Evolutionary conservation across 768 basidiomycete species (phyloP), one percentile per base, ranked within the genome.

Genomic region (Ephemerocybe angulata): DNA sequence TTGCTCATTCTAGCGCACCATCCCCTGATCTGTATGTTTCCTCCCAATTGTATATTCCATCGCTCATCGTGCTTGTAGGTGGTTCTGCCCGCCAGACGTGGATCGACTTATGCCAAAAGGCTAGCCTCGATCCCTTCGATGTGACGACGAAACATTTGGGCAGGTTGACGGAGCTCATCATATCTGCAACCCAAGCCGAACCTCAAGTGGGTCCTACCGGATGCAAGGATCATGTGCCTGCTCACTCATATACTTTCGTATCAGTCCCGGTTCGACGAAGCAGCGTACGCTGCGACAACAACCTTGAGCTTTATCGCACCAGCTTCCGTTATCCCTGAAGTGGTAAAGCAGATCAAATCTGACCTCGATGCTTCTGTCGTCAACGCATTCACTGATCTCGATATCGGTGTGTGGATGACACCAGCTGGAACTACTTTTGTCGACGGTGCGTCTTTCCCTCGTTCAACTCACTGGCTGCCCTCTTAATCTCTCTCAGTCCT

Each of bases 281-380:
- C 94, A 4, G 84, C 85, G 40, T 89, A 88, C 63, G 76, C 78
- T 24, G 85, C 93, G 3, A 72, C 89, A 29, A 81, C 84, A 7
- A 94, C 92, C 0, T 66, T 96, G 35, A 77, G 84, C 1, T 94
- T 98, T 62, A 82, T 99, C 15, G 83, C 87, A 1, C 90, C 97
- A 0, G 72, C 76, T 0, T 61, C 71, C 0, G 81, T 88, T 10
- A 72, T 97, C 2, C 86, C 89, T 0, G 80, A 79, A 22, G 66
- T 95, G n/a, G 67, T 93, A 43, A 78, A 80, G 1, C 89, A 88
- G 57, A 65, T 94, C 3, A 72, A 75, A 22, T 62, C 67, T 0
- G 89, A 94, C 64, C 76, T 98, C n/a, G 74, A 86, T 53, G 74
- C 83, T 0, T 59, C 66, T 0, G 65, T 72, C n/a, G 72, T 95